phyloP scores from a whole-genome alignment of 768 basidiomycete species.

The Kondoa subrosea region DNA sequence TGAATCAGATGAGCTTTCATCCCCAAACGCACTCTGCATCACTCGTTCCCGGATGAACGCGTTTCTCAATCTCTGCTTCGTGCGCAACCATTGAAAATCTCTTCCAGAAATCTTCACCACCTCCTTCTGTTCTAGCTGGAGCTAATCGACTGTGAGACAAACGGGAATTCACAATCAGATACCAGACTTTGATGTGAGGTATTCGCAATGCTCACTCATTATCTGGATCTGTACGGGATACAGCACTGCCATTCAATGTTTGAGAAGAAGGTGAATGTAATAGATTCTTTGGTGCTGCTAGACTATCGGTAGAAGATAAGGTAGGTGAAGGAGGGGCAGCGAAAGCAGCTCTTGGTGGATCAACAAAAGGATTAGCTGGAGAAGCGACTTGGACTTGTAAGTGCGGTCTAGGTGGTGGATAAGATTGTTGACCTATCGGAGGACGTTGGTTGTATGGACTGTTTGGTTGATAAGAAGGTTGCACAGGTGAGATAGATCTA shows the following conservation, averaged over 20 bases:
- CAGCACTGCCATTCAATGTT: not conserved
- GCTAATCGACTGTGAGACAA: not conserved
- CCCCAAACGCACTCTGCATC: not conserved
- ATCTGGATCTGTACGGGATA: not conserved
- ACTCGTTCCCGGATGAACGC: not conserved
- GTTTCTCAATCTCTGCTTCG: not conserved
- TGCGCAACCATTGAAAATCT: not conserved
- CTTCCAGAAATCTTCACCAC: not conserved
- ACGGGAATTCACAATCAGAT: too few species aligned
- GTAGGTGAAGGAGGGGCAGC: not conserved
- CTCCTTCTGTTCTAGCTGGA: not conserved
- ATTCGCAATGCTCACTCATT: not conserved
- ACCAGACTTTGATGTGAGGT: too few species aligned
- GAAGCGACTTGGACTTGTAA: not conserved
- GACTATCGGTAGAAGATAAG: not conserved
- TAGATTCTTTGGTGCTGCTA: not conserved
- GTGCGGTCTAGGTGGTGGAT: not conserved
- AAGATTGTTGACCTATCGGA: not conserved
- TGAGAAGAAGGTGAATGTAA: not conserved
- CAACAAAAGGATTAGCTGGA: not conserved
- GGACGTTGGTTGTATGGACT: not conserved
- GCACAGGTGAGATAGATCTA: not conserved
- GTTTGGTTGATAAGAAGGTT: not conserved
- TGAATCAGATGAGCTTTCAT: not conserved
- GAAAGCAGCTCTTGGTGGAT: not conserved